Conservation (phyloP, 73 alveolate species). For the Stentor coeruleus region DNA sequence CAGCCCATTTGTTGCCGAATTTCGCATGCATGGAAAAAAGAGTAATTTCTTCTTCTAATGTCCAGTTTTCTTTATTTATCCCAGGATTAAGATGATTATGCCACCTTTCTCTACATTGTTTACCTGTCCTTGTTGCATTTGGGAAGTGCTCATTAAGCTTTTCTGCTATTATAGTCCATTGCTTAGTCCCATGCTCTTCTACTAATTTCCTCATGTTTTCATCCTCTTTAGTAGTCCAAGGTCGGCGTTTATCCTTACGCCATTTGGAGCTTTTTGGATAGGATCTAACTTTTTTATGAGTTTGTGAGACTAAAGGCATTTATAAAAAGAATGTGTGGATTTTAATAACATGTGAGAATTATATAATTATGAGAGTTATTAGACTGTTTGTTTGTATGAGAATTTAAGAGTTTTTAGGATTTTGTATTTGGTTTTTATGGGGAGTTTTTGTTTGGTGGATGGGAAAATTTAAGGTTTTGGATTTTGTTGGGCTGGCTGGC, state of each 20-base stretch:
- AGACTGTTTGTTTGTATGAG: too few relatives aligned
- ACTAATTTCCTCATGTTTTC: too few relatives aligned
- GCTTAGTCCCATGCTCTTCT: slow-evolving; percentile 33
- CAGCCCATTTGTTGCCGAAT: slow-evolving; percentile 89
- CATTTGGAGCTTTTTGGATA: not conserved
- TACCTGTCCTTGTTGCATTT: slow-evolving; percentile 65
- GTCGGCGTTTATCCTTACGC: slow-evolving; percentile 7
- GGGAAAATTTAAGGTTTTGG: not conserved
- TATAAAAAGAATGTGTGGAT: too few relatives aligned
- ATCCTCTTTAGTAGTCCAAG: too few relatives aligned
- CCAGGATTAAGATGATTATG: slow-evolving; percentile 86
- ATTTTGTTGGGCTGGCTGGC: not conserved
- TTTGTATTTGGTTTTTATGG: too few relatives aligned
- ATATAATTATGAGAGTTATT: too few relatives aligned
- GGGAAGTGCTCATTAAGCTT: slow-evolving; percentile 49
- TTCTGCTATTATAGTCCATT: slow-evolving; percentile 41
- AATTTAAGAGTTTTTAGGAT: not conserved
- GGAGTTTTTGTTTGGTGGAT: not conserved
- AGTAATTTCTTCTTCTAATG: slow-evolving; percentile 73
- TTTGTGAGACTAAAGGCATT: not conserved
- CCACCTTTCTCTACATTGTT: slow-evolving; percentile 89
- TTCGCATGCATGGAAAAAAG: slow-evolving; percentile 66
- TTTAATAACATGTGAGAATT: too few relatives aligned
- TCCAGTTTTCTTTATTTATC: slow-evolving; percentile 70
- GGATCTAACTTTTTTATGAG: not conserved